Base-by-base conservation (phyloP, 208 protist species). In the Trypanosoma rangeli region DNA sequence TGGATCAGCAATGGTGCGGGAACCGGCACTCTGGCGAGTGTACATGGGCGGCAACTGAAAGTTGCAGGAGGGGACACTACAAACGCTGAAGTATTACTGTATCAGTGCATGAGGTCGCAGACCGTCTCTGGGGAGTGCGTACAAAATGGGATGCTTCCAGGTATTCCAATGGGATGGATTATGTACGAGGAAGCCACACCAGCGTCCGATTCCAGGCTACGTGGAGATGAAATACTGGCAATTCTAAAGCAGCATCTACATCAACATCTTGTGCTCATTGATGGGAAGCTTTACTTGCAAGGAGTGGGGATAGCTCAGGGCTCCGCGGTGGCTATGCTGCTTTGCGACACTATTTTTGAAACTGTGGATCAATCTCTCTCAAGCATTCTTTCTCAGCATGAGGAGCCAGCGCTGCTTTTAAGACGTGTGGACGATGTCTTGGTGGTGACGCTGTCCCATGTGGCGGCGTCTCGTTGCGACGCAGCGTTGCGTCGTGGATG, bases 391-490 rank as follows among this genome's bases (percentile, higher is more conserved):
- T 66, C 46, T 0, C 35, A 74, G 24, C 78, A 85, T 67, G 54
- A 75, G 28, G 83, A 83, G 68, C 78, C 80, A 33, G 68, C 85
- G 15, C 35, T 90, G 53, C 60, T 89, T 54, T 66, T 93, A 29
- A 81, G 89, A 10, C 89, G 89, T 24, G 84, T 94, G 16, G 89
- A 94, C 64, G 89, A 94, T 66, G 74, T 94, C 46, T 65, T 94
- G 18, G 73, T 94, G 42, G 78, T 83, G 33, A 87, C 82, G 7
- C 70, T 75, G 22, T 90, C 89, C 1, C 33, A 52, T 39, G 66
- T 82, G n/a, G 86, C 89, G 2, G 86, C 78, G 44, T 53, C 61
- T 50, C 62, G 73, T 12, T 94, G 89, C 63, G 44, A 73, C 48
- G 59, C 35, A 8, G 83, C 80, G 54, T 61, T 91, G 49, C 59